phyloP scores from a whole-genome alignment of 2,329 filamentous ascomycete species.

The Fusarium sp. region DNA sequence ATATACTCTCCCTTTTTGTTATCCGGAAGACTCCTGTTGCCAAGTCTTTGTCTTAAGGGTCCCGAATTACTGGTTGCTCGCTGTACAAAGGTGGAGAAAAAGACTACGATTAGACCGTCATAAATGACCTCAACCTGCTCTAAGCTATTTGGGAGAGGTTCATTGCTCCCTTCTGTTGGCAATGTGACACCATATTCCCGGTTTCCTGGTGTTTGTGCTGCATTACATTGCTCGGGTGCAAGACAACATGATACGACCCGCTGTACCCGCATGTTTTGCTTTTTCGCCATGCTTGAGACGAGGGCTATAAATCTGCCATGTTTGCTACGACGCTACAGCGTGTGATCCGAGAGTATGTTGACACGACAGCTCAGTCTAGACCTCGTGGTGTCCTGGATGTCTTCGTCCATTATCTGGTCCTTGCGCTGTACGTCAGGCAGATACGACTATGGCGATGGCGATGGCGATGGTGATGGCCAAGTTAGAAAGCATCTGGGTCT shows the following conservation, averaged over 20 bases:
- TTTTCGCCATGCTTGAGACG: slow-evolving; percentile 2
- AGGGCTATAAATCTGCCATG: slow-evolving; percentile 5
- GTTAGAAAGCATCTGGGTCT: slow-evolving; percentile 3
- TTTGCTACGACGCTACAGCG: slow-evolving; percentile 3
- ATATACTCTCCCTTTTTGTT: slow-evolving; percentile 17
- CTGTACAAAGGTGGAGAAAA: neutral
- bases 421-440: neutral
- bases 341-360: neutral
- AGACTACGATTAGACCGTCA: neutral
- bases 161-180: neutral
- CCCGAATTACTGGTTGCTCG: neutral
- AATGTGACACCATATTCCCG: neutral
- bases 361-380: slow-evolving; percentile 1
- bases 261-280: slow-evolving; percentile 7
- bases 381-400: slow-evolving; percentile 5
- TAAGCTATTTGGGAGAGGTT: neutral
- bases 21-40: neutral
- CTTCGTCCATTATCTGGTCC: neutral
- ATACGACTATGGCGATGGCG: neutral
- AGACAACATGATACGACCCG: slow-evolving; percentile 7
- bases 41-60: neutral
- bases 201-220: neutral
- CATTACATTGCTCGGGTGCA: neutral
- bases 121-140: neutral
- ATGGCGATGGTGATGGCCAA: neutral